These are phyloP conservation scores for Vitis hybrid DNA, from an alignment of 177 flowering plant species.

Conservation along the genomic window DNA sequence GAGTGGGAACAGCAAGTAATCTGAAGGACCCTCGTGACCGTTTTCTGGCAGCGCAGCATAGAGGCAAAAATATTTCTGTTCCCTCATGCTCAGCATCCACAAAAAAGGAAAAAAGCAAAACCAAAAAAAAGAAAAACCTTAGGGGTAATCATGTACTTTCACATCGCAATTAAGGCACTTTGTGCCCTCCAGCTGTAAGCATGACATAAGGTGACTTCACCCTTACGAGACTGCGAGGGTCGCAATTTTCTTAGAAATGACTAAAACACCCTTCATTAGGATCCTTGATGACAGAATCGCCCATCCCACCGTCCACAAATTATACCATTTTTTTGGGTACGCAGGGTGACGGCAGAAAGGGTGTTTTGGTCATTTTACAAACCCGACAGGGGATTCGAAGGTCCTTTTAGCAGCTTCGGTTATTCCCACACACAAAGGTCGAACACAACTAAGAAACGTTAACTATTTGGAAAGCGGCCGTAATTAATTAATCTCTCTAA, in stretches of 20 bases:
- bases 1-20: no score
- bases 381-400: neutral
- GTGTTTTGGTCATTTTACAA: neutral
- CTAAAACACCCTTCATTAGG: neutral
- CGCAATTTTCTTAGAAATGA: neutral
- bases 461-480: neutral
- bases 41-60: no score
- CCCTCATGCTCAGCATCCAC: no score
- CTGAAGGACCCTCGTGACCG: no score
- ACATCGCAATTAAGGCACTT: neutral
- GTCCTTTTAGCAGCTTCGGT: conserved; percentile 10
- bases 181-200: conserved; percentile 32
- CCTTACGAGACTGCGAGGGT: conserved; percentile 13
- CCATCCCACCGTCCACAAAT: conserved; percentile 14
- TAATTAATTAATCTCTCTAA: no score
- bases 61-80: no score
- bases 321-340: no score
- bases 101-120: no score
- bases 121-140: neutral
- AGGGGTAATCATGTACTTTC: conserved; percentile 24
- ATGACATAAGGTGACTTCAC: conserved; percentile 46
- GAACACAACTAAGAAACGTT: conserved; percentile 10
- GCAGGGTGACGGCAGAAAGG: no score
- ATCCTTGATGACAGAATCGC: conserved; percentile 10
- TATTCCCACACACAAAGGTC: conserved; percentile 20